Base-by-base conservation (phyloP, 2,329 filamentous ascomycete species). In the Aschersonia sp. region DNA sequence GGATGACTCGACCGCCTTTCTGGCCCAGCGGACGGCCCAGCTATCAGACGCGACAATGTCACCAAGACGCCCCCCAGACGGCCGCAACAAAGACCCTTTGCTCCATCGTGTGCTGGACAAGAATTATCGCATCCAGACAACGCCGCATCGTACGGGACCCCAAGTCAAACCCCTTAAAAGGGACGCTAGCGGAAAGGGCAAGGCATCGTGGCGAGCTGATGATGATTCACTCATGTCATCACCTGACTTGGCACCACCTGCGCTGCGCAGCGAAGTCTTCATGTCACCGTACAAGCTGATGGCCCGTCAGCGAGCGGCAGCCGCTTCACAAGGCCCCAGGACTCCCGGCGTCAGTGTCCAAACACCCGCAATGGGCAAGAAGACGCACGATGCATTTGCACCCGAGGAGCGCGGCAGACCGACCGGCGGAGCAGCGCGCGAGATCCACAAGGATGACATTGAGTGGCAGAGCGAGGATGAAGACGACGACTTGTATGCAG, bases 51-150 rank as follows among this genome's bases (percentile, higher is more conserved):
- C 82, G 67, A 77, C 76, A 30, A 76, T 79, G 69, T 79, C 75
- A n/a, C 76, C 78, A 11, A 69, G 71, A 44, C 37, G 42, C 30
- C 42, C 30, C 6, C 64, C 63, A 6, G 54, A 51, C 5, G 60
- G 63, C 46, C 56, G 58, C 29, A 57, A 70, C 57, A 77, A 79
- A 51, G 87, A 96, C 59, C 85, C 86, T 3, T 72, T 97, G 7
- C 75, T 98, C 41, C 90, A 97, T 63, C 85, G 85, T 50, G 74
- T 97, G n/a, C 78, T 94, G 5, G 89, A 97, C 70, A 96, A 94
- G 66, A 96, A 85, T 49, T 98, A 94, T 68, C 86, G 90, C 33
- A 75, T 98, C 30, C 87, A 94, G 64, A 87, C 90, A 5, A 98
- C 92, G 8, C 92, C 92, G 0, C 81, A 92, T 55, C 83, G 80